Percentiles rank a stretch among this genome's conserved stretches.
phyloP scores from a whole-genome alignment of 2,329 filamentous ascomycete genomes.

The Aspergillus calidoustus region DNA sequence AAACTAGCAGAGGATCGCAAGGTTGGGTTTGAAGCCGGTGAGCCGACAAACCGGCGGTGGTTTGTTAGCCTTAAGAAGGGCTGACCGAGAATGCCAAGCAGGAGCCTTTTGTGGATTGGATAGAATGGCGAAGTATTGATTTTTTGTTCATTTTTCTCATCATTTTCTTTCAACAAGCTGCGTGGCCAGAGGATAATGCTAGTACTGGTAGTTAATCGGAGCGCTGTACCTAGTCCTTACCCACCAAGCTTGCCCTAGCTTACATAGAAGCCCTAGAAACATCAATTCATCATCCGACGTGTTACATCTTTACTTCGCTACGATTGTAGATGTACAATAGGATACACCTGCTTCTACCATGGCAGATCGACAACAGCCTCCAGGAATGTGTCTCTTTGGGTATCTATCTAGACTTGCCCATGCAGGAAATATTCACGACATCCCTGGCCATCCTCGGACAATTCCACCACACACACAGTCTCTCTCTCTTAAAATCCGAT shows the following conservation, averaged over 20 bases:
- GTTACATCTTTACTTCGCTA: not conserved
- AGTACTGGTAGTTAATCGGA: not conserved
- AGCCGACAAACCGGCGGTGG: conserved; percentile 46
- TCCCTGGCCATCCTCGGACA: not conserved
- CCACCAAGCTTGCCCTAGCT: not conserved
- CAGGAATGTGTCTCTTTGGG: not conserved
- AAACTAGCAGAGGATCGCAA: conserved; percentile 51
- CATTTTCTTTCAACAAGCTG: not conserved
- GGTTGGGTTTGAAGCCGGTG: conserved; percentile 47
- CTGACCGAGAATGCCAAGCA: not conserved
- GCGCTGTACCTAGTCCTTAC: not conserved
- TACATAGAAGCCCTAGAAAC: not conserved
- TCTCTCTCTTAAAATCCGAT: conserved; percentile 1
- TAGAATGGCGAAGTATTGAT: not conserved
- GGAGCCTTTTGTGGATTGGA: not conserved
- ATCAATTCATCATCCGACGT: not conserved
- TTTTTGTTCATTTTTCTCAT: not conserved
- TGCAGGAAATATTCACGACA: not conserved
- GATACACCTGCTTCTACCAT: not conserved
- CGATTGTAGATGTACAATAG: not conserved
- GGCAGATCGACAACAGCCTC: not conserved
- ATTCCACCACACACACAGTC: not conserved
- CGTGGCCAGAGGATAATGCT: not conserved
- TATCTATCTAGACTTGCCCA: not conserved
- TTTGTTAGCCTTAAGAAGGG: conserved; percentile 1